phyloP scores from a whole-genome alignment of 2,329 filamentous ascomycete species.

The Rhynchosporium agropyri region DNA sequence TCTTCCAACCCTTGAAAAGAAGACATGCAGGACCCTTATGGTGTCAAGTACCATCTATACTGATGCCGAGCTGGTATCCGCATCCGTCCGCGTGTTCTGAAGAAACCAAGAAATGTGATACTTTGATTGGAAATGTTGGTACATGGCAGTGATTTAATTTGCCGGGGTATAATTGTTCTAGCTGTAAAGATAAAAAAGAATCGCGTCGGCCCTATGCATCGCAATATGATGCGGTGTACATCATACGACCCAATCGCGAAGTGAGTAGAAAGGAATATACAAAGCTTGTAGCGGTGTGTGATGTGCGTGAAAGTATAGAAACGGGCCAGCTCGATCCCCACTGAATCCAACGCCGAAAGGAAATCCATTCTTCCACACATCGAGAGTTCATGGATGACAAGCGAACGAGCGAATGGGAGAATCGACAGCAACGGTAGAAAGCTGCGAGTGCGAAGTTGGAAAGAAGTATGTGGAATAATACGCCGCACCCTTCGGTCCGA shows the following conservation, averaged over 20 bases:
- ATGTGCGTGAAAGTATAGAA: neutral
- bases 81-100: neutral
- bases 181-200: neutral
- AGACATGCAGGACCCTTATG: neutral
- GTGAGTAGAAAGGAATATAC: no score
- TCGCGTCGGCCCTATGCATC: constrained; percentile 9
- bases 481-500: neutral
- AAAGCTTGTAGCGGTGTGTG: constrained; percentile 3
- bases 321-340: constrained; percentile 10
- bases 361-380: neutral
- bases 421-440: neutral
- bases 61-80: neutral
- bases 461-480: neutral
- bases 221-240: constrained; percentile 8
- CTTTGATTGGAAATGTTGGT: constrained; percentile 2
- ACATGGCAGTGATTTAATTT: constrained; percentile 3
- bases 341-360: neutral
- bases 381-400: neutral
- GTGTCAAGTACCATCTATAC: neutral
- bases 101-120: neutral
- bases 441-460: neutral
- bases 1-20: neutral
- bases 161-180: constrained; percentile 1
- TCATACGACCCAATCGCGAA: neutral
- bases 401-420: neutral